Base-by-base conservation (phyloP, 2,329 filamentous ascomycete genomes). In the Colletotrichum sansevieriae region DNA sequence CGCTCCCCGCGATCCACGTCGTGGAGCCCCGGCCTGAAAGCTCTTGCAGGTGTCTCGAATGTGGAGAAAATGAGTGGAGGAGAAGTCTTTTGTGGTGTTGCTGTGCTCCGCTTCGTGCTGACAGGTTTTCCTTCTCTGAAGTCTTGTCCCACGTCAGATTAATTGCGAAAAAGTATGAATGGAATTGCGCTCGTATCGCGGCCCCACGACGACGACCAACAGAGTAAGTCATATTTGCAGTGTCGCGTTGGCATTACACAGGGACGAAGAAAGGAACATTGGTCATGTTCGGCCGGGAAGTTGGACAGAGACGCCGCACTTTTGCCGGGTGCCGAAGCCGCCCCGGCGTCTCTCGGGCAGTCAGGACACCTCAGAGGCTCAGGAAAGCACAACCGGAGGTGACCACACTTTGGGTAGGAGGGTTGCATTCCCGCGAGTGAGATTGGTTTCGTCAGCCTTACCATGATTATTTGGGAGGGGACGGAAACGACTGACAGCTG, bases 371-470 rank as follows among this genome's bases (percentile, higher is more conserved):
- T 22, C 18, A 13, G 43, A 51, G 25, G 22, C 3, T 3, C 22
- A 22, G 22, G 22, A 2, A 22, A 4, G 22, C 3, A 22, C 22
- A 22, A 22, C 22, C 22, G 4, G 22, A 22, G 22, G 22, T 22
- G 22, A 22, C 22, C 22, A 22, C 22, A 22, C 22, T 22, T 22
- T 22, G 22, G 22, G 22, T 22, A 22, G 22, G 63, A 49, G 58
- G 25, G 63, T 66, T 55, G 57, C 63, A 66, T 65, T 43, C 5
- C 65, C 20, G 37, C 29, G 33, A 29, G 11, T 55, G 4, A 13
- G 39, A 55, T 37, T 43, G 54, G 41, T 60, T 56, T 60, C 54
- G 65, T 65, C 65, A 65, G 66, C 66, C 66, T 68, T 65, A 41
- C 39, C 11, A 65, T 12, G n/a, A 55, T 37, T 35, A 8, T 56